phyloP scores from a whole-genome alignment of 768 basidiomycete genomes.

The Galerina sulciceps region DNA sequence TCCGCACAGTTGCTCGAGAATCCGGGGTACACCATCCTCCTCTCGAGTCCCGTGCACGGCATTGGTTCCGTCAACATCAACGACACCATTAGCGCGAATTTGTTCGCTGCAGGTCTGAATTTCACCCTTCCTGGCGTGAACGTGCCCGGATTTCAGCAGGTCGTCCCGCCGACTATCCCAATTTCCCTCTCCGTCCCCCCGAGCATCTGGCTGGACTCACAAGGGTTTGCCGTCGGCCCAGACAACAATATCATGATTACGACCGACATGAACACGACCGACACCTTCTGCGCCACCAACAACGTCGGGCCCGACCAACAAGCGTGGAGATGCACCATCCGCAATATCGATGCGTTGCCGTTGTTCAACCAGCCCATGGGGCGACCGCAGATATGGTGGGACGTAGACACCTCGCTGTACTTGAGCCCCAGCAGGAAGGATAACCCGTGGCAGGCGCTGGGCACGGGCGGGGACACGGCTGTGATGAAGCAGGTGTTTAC shows the following conservation, averaged over 20 bases:
- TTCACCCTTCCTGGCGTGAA: constrained; percentile 20
- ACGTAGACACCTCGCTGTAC: constrained; percentile 10
- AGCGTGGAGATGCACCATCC: constrained; percentile 12
- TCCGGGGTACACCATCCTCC: constrained; percentile 15
- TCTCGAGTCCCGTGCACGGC: constrained; percentile 12
- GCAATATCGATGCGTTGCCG: constrained; percentile 7
- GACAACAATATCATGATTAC: constrained; percentile 12
- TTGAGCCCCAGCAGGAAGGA: constrained; percentile 14
- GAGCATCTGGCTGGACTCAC: constrained; percentile 22
- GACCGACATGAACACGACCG: not conserved
- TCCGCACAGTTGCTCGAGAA: constrained; percentile 11
- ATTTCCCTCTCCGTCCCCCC: constrained; percentile 6
- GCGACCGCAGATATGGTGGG: constrained; percentile 20
- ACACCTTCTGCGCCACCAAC: not conserved
- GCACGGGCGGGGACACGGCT: constrained; percentile 15
- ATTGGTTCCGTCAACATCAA: constrained; percentile 17
- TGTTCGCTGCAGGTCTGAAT: constrained; percentile 20
- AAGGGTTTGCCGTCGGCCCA: constrained; percentile 19
- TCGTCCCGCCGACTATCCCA: constrained; percentile 4
- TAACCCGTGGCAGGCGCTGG: constrained; percentile 19
- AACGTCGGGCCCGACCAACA: not conserved
- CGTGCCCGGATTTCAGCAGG: not conserved
- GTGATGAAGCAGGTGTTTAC: constrained; percentile 27
- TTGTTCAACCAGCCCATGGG: constrained; percentile 11
- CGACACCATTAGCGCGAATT: constrained; percentile 14